Conservation (phyloP, 2,329 filamentous ascomycete species). For the Acrocalymma vagum region DNA sequence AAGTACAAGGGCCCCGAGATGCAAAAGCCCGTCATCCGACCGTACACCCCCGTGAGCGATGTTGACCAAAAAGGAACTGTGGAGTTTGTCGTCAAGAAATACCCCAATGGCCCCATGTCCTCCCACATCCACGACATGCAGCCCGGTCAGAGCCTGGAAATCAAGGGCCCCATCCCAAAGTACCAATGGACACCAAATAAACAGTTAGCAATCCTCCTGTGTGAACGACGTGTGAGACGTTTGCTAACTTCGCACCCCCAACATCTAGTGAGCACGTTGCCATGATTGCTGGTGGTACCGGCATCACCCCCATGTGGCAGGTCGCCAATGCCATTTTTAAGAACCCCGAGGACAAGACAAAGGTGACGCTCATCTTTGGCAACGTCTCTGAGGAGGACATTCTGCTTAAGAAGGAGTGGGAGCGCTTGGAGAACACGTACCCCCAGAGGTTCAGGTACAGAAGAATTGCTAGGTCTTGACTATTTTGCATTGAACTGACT, state of each 20-base stretch:
- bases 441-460: conserved; percentile 95
- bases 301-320: conserved; percentile 98
- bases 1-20: conserved; percentile 87
- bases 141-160: conserved; percentile 81
- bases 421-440: conserved; percentile 91
- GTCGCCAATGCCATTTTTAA: conserved; percentile 90
- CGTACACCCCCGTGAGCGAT: conserved; percentile 92
- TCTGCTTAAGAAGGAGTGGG: conserved; percentile 84
- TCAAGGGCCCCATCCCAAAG: conserved; percentile 97
- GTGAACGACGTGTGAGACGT: background rate
- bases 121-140: conserved; percentile 84
- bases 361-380: conserved; percentile 93
- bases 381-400: conserved; percentile 93
- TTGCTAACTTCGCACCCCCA: conserved; percentile 13
- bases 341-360: conserved; percentile 96
- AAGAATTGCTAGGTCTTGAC: too few relatives aligned
- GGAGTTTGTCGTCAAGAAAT: conserved; percentile 91
- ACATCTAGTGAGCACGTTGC: conserved; percentile 71
- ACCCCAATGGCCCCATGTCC: conserved; percentile 91
- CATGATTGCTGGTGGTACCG: conserved; percentile 91
- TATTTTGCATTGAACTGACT: too few relatives aligned
- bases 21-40: conserved; percentile 86
- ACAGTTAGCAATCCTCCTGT: conserved; percentile 60
- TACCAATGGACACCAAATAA: conserved; percentile 92
- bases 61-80: conserved; percentile 83